These are phyloP conservation scores for Hemileccinum impolitum DNA, from an alignment of 768 basidiomycete species.

Conservation along the genomic window DNA sequence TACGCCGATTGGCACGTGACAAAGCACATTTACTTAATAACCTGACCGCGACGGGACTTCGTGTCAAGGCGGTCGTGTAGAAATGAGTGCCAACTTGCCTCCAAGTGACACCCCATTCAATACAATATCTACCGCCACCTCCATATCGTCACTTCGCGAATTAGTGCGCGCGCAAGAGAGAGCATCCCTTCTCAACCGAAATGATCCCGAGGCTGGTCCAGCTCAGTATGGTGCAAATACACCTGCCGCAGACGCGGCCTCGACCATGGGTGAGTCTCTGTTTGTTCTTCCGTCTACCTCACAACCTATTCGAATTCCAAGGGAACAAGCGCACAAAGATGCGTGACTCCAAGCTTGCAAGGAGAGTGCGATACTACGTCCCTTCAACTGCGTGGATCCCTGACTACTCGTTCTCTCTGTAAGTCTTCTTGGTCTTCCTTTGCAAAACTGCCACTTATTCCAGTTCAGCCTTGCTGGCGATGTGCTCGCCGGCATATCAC, in stretches of 20 bases:
- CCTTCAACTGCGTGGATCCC: constrained; percentile 81
- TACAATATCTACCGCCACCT: constrained; percentile 29
- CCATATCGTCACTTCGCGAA: constrained; percentile 24
- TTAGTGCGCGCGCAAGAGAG: constrained; percentile 22
- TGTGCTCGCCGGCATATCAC: constrained; percentile 80
- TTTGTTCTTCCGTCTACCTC: background rate
- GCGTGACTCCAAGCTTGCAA: constrained; percentile 36
- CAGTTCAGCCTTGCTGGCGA: constrained; percentile 57
- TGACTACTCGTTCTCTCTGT: constrained; percentile 66
- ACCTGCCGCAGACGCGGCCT: constrained; percentile 15
- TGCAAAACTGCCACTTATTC: background rate
- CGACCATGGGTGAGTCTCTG: constrained; percentile 17
- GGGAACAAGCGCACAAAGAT: constrained; percentile 15
- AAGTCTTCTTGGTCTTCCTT: constrained; percentile 25
- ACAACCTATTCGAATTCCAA: constrained; percentile 4
- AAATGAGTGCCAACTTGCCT: constrained; percentile 12
- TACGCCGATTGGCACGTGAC: constrained; percentile 8
- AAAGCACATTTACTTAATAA: background rate
- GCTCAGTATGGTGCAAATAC: constrained; percentile 17
- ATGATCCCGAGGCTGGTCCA: constrained; percentile 27
- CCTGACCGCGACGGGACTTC: background rate
- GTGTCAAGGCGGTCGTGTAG: background rate
- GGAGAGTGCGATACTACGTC: constrained; percentile 68
- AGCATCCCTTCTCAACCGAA: constrained; percentile 20
- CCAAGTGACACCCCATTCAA: constrained; percentile 9